Percentiles rank a stretch among this genome's conserved stretches.
These are phyloP conservation scores for Aspergillus sp. DNA, from an alignment of 2,329 filamentous ascomycete genomes.

Conservation along the genomic window DNA sequence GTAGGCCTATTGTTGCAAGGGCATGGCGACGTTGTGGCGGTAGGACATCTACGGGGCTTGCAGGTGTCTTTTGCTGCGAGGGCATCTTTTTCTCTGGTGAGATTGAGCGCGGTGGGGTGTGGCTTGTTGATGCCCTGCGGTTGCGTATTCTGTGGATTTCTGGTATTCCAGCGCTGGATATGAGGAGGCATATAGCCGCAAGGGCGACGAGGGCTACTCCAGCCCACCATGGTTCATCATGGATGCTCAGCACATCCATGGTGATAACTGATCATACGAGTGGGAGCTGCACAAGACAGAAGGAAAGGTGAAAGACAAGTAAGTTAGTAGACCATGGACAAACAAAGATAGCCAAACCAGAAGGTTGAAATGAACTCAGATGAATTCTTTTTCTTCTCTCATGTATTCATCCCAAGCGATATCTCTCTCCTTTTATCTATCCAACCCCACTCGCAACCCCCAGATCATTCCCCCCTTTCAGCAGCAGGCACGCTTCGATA, in stretches of 20 bases:
- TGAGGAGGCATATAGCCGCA: background rate
- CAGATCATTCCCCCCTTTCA: background rate
- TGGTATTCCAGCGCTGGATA: conserved; percentile 24
- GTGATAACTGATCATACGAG: background rate
- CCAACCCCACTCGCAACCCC: background rate
- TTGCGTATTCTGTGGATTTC: conserved; percentile 41
- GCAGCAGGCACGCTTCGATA: background rate
- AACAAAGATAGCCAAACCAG: background rate
- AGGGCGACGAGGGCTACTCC: conserved; percentile 23
- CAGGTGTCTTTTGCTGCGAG: conserved; percentile 25
- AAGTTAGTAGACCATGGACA: background rate
- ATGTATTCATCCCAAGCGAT: background rate
- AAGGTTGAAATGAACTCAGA: too few relatives aligned
- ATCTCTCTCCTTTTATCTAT: background rate
- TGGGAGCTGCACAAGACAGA: background rate
- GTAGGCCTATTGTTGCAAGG: conserved; percentile 35
- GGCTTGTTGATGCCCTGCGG: conserved; percentile 47
- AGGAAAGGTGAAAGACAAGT: background rate
- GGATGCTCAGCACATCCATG: conserved; percentile 20
- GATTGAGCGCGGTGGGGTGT: conserved; percentile 54
- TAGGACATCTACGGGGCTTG: conserved; percentile 49
- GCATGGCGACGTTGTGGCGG: conserved; percentile 54
- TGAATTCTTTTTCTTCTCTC: background rate
- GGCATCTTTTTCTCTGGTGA: conserved; percentile 50
- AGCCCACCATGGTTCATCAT: conserved; percentile 24